phyloP scores from a whole-genome alignment of 257 asterid species.

The Apocynum venetum region DNA sequence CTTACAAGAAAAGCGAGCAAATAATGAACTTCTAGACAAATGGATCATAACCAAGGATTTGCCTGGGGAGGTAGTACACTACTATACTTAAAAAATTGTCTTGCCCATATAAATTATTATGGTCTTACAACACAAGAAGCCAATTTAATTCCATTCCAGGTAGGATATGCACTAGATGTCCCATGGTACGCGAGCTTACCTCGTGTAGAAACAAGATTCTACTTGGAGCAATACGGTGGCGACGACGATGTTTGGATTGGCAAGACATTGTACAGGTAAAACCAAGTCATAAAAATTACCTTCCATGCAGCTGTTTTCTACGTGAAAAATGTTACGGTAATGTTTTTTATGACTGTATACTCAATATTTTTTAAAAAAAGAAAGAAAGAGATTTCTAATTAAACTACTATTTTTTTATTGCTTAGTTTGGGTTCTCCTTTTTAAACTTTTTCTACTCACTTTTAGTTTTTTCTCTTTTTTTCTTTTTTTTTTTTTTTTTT shows the following conservation, averaged over 20 bases:
- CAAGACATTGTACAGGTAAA: conserved; percentile 77
- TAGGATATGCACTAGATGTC: conserved; percentile 67
- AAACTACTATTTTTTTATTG: no score
- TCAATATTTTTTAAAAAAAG: no score
- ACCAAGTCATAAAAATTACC: not conserved
- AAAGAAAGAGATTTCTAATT: no score
- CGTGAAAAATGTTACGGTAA: no score
- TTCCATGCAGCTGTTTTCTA: no score
- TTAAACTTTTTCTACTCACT: no score
- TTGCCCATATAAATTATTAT: not conserved
- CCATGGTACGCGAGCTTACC: conserved; percentile 82
- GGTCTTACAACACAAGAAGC: not conserved
- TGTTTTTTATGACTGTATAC: no score
- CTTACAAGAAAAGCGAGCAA: conserved; percentile 44
- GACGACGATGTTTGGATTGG: conserved; percentile 97
- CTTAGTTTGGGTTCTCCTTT: no score
- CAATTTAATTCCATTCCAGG: conserved; percentile 31
- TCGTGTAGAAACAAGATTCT: conserved; percentile 70
- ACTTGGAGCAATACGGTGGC: conserved; percentile 77
- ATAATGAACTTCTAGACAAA: conserved; percentile 61
- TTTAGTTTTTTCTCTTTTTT: no score
- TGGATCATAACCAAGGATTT: conserved; percentile 93
- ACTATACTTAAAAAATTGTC: no score
- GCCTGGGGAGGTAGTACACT: conserved; percentile 70
- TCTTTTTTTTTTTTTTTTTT: no score